Evolutionary conservation across 192 early-diverging fungal genomes (phyloP).

Genomic region (Coemansia sp.): DNA sequence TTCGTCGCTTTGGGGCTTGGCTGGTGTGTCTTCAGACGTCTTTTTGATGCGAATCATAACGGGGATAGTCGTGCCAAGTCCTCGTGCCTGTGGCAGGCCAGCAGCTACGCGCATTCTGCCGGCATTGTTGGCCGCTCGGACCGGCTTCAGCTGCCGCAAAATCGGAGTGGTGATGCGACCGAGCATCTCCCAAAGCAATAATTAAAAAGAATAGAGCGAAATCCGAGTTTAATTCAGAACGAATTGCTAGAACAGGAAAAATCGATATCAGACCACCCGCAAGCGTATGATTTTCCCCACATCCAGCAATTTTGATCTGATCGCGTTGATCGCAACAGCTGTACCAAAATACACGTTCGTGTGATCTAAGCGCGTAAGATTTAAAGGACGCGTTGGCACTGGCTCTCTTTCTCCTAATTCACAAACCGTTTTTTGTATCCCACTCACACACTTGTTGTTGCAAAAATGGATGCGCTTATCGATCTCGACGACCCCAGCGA

Average conservation of each 20-base stretch:
- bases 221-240: background rate
- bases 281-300: background rate
- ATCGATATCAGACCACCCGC: background rate
- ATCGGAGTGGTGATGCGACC: conserved; percentile 31
- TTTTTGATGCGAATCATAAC: conserved; percentile 36
- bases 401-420: background rate
- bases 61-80: conserved; percentile 14
- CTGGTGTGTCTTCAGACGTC: conserved; percentile 16
- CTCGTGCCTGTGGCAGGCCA: background rate
- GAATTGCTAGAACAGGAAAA: background rate
- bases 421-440: background rate
- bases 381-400: background rate
- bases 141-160: conserved; percentile 19
- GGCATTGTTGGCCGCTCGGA: background rate
- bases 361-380: background rate
- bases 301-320: background rate
- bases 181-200: conserved; percentile 22
- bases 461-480: conserved; percentile 5
- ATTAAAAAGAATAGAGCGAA: background rate
- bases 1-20: conserved; percentile 8
- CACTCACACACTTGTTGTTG: background rate
- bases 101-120: background rate
- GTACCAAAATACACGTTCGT: background rate
- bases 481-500: conserved; percentile 70
- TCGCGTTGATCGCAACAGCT: background rate